Evolutionary conservation across 2,329 filamentous ascomycete genomes (phyloP), one percentile per base, ranked within the genome.

Genomic region (Neonectria faginata): DNA sequence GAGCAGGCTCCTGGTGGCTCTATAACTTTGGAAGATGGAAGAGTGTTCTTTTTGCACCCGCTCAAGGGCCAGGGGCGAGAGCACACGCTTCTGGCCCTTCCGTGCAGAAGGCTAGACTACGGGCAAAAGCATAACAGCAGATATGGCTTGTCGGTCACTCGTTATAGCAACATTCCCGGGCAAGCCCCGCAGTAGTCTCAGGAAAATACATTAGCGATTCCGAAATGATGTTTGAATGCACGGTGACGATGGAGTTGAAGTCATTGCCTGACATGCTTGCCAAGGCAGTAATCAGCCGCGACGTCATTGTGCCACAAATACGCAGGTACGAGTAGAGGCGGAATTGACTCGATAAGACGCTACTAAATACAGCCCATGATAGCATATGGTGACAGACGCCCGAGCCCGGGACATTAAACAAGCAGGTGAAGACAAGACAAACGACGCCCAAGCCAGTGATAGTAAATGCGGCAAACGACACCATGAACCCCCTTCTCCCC

Each of bases 181-280:
- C 76, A 76, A 74, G 71, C 70, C 68, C 66, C 72, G 74, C 74
- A 76, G 74, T 79, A 79, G 77, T 76, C 74, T 76, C 73, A 74
- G 70, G 63, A 71, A 74, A 75, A 74, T 74, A 72, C 64, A 70
- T 67, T 60, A 62, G 69, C 67, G 67, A 73, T 74, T 74, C 69
- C 67, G 62, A 70, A 73, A 58, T 3, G 27, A 58, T 14, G 3
- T 14, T 39, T 47, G 25, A 44, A 31, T 39, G 29, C 33, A 31
- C 41, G 41, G 14, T 8, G 5, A 5, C 5, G 33, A 36, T 33
- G 36, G 2, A 16, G 36, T 16, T 39, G 36, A 39, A 39, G 14
- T n/a, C 14, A n/a, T n/a, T 39, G 36, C 14, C 14, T 16, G 36
- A 16, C 33, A 36, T 36, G 33, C 12, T 16, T 6, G 33, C 14